Percentiles rank a stretch among this genome's conserved stretches.
Conservation (phyloP, 163 green algal species). For the Chlamydomonas reinhardtii region DNA sequence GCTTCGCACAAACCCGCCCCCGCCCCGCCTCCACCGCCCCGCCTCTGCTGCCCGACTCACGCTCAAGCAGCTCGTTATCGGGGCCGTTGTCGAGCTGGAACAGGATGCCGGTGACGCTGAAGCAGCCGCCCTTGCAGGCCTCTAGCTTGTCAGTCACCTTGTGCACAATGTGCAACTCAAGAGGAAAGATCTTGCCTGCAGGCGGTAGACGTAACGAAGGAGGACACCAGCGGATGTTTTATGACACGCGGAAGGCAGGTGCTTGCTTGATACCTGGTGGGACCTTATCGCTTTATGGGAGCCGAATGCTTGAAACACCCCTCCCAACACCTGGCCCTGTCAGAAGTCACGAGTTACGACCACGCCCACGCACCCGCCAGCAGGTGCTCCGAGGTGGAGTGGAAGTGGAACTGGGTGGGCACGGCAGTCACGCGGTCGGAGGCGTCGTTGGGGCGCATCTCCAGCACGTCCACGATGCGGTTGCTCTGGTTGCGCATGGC, state of each 20-base stretch:
- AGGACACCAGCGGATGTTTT: too few species aligned
- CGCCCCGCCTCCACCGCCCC: slow-evolving; percentile 31
- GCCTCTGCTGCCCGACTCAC: too few species aligned
- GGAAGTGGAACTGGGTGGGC: slow-evolving; percentile 56
- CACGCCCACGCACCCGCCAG: slow-evolving; percentile 23
- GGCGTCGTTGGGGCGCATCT: background rate
- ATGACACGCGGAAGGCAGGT: too few species aligned
- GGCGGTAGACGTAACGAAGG: background rate
- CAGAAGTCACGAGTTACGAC: background rate
- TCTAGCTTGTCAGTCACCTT: slow-evolving; percentile 38
- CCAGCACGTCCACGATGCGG: background rate
- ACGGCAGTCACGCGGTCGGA: slow-evolving; percentile 14
- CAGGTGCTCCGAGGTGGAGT: slow-evolving; percentile 50
- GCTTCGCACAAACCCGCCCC: too few species aligned
- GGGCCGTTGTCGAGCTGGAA: slow-evolving; percentile 31
- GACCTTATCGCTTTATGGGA: too few species aligned
- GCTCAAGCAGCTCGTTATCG: background rate
- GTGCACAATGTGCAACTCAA: slow-evolving; percentile 62
- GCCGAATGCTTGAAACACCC: too few species aligned
- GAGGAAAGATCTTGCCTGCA: slow-evolving; percentile 47
- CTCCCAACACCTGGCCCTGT: too few species aligned
- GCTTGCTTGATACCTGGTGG: too few species aligned
- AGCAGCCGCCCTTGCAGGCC: slow-evolving; percentile 40
- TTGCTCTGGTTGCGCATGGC: background rate
- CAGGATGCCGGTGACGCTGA: slow-evolving; percentile 41